phyloP scores from a whole-genome alignment of 305 asterid genomes.

The Fraxinus dipetala region DNA sequence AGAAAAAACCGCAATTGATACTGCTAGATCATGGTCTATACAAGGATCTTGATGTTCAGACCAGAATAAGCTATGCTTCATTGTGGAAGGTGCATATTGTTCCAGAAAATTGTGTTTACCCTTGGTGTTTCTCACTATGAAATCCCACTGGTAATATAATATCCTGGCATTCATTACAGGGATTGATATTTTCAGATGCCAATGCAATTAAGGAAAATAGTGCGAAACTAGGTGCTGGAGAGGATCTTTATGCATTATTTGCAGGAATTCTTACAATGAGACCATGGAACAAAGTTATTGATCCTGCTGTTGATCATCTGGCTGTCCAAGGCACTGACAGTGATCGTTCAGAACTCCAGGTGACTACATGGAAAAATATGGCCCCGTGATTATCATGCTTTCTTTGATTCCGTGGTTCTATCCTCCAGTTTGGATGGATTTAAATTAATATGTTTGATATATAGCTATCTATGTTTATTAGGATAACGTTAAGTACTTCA shows the following conservation, averaged over 20 bases:
- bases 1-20: slow-evolving; percentile 79
- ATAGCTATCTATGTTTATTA: not conserved
- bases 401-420: slow-evolving; percentile 5
- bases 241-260: slow-evolving; percentile 80
- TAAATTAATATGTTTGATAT: not conserved
- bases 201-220: slow-evolving; percentile 80
- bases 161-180: slow-evolving; percentile 43
- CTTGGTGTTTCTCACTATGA: not conserved
- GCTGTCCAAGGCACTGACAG: slow-evolving; percentile 61
- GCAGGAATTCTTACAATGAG: slow-evolving; percentile 96
- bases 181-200: slow-evolving; percentile 83
- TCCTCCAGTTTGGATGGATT: slow-evolving; percentile 15
- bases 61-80: slow-evolving; percentile 80
- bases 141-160: slow-evolving; percentile 19
- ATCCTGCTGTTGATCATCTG: slow-evolving; percentile 84
- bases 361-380: slow-evolving; percentile 29
- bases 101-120: slow-evolving; percentile 18
- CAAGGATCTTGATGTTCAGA: slow-evolving; percentile 76
- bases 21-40: slow-evolving; percentile 92
- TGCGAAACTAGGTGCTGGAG: slow-evolving; percentile 90
- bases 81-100: slow-evolving; percentile 75
- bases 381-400: slow-evolving; percentile 23
- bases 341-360: slow-evolving; percentile 56
- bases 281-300: slow-evolving; percentile 88
- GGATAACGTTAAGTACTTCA: not conserved